Conservation (phyloP, 2,329 filamentous ascomycete species). For the Biscogniauxia marginata region DNA sequence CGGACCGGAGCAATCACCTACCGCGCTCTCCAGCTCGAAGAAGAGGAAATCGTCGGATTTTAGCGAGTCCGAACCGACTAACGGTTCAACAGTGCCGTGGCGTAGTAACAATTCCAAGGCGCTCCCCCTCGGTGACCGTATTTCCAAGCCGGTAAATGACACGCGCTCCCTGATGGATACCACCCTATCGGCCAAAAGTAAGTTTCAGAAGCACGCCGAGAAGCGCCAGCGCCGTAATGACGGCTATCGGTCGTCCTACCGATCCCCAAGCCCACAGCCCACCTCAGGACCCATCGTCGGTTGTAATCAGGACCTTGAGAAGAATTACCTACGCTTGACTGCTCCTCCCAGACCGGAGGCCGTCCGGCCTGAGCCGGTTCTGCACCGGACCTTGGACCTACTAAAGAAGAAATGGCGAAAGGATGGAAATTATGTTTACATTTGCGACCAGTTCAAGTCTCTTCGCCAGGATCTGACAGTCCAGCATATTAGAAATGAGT, state of each 20-base stretch:
- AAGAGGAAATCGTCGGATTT: conserved; percentile 81
- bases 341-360: conserved; percentile 83
- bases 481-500: conserved; percentile 93
- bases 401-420: conserved; percentile 93
- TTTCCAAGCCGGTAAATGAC: conserved; percentile 59
- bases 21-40: conserved; percentile 46
- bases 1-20: conserved; percentile 13
- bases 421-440: conserved; percentile 93
- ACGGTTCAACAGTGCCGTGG: conserved; percentile 68
- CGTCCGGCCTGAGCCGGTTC: conserved; percentile 78
- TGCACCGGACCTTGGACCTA: conserved; percentile 82
- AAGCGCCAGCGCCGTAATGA: conserved; percentile 89
- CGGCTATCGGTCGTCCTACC: conserved; percentile 56
- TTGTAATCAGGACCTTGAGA: conserved; percentile 80
- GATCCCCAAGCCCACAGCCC: conserved; percentile 57
- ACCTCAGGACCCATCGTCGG: conserved; percentile 75
- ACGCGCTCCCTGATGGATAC: conserved; percentile 45
- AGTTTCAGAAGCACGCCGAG: conserved; percentile 84
- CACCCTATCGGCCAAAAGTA: conserved; percentile 62
- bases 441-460: conserved; percentile 99
- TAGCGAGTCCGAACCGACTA: conserved; percentile 48
- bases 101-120: conserved; percentile 58
- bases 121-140: conserved; percentile 69
- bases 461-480: conserved; percentile 97
- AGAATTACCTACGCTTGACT: conserved; percentile 91